A percentile compares a stretch with the other conserved stretches of the same genome.
phyloP scores from a whole-genome alignment of 2,329 filamentous ascomycete genomes.

The Claviceps cyperi region DNA sequence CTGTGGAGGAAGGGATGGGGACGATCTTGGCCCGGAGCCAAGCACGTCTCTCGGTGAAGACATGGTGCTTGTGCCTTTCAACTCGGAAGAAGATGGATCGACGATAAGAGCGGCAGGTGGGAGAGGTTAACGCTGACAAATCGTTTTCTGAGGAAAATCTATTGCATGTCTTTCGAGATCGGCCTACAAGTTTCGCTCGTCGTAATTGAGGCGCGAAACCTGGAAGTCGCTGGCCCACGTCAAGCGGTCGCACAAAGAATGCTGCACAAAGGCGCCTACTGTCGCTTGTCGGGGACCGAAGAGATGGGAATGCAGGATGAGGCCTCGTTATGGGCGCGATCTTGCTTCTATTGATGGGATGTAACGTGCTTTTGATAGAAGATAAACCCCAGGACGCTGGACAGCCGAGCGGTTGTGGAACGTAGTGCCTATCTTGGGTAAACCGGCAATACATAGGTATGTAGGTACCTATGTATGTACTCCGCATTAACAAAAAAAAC shows the following conservation, averaged over 20 bases:
- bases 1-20: slow-evolving; percentile 32
- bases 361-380: too few relatives aligned
- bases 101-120: not conserved
- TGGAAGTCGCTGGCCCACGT: not conserved
- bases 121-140: not conserved
- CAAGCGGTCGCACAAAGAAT: not conserved
- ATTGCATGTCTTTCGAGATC: not conserved
- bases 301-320: not conserved
- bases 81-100: not conserved
- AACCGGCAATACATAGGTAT: too few relatives aligned
- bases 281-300: not conserved
- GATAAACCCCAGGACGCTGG: too few relatives aligned
- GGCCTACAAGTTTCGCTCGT: not conserved
- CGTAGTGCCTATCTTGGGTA: not conserved
- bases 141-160: not conserved
- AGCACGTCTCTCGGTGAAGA: slow-evolving; percentile 22
- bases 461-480: too few relatives aligned
- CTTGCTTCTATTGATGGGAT: too few relatives aligned
- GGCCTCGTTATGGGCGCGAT: not conserved
- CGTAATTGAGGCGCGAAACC: not conserved
- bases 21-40: slow-evolving; percentile 26
- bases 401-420: not conserved
- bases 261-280: not conserved
- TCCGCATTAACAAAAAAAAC: too few relatives aligned
- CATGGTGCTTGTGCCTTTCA: slow-evolving; percentile 12